Conservation (phyloP, 2,329 filamentous ascomycete species). For the Colletotrichum euphorbiae region DNA sequence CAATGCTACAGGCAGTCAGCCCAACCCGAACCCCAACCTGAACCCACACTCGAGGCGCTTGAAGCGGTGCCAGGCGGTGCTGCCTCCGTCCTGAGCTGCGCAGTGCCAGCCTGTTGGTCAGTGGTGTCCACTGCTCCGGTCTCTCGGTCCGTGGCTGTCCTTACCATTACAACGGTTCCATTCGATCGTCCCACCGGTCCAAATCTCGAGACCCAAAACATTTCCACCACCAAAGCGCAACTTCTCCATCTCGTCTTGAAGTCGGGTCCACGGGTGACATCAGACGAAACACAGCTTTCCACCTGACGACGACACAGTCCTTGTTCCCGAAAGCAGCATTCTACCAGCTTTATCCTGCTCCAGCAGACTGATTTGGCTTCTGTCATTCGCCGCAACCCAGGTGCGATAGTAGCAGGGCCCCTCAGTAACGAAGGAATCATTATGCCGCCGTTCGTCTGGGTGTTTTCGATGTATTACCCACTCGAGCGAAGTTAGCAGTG, state of each 20-base stretch:
- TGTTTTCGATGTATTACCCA: conserved; percentile 1
- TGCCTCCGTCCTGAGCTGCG: conserved; percentile 1
- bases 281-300: conserved; percentile 31
- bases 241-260: conserved; percentile 22
- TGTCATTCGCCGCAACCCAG: conserved; percentile 1
- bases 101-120: not conserved
- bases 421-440: conserved; percentile 7
- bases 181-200: conserved; percentile 17
- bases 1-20: conserved; percentile 30
- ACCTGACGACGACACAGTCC: conserved; percentile 10
- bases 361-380: conserved; percentile 2
- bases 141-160: conserved; percentile 18
- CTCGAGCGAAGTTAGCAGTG: not conserved
- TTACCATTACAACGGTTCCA: conserved; percentile 18
- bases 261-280: conserved; percentile 29
- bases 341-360: not conserved
- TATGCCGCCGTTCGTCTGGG: conserved; percentile 26
- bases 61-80: conserved; percentile 32
- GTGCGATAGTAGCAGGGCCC: conserved; percentile 1
- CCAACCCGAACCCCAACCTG: conserved; percentile 2
- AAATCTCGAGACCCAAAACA: conserved; percentile 12
- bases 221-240: conserved; percentile 3
- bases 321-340: not conserved
- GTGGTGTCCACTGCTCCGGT: conserved; percentile 7
- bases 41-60: conserved; percentile 22